Percentiles rank a stretch among this genome's conserved stretches.
These are phyloP conservation scores for Hypoxylon crocopeplum DNA, from an alignment of 495 filamentous ascomycete species.

Conservation along the genomic window DNA sequence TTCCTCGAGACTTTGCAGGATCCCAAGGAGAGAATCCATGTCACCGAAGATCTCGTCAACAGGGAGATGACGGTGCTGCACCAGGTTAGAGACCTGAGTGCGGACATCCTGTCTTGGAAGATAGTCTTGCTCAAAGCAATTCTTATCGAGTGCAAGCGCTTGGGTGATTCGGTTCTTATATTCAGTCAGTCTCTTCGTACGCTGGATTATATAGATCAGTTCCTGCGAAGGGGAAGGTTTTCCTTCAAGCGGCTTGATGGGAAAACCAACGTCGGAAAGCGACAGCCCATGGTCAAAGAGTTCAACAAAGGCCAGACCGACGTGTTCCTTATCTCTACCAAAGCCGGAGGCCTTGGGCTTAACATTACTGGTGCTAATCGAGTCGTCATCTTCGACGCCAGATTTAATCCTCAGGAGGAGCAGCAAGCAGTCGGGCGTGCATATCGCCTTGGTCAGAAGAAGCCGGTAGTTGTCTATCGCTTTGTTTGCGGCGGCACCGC, in stretches of 20 bases:
- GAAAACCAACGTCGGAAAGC: conserved; percentile 52
- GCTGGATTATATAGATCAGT: conserved; percentile 68
- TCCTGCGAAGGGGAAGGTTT: conserved; percentile 54
- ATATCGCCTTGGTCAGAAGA: conserved; percentile 85
- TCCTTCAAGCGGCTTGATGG: conserved; percentile 72
- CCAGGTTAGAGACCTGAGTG: conserved; percentile 37
- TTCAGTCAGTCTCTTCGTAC: conserved; percentile 79
- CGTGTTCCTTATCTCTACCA: conserved; percentile 83
- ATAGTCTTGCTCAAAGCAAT: conserved; percentile 70
- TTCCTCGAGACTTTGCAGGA: conserved; percentile 63
- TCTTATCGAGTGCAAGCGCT: conserved; percentile 62
- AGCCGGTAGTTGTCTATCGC: conserved; percentile 88
- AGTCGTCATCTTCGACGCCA: conserved; percentile 85
- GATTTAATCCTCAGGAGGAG: conserved; percentile 81
- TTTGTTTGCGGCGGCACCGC: conserved; percentile 80
- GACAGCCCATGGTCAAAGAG: conserved; percentile 65
- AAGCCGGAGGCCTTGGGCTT: conserved; percentile 65
- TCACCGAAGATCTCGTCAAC: conserved; percentile 45
- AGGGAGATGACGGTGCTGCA: conserved; percentile 37
- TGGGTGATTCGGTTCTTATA: conserved; percentile 76
- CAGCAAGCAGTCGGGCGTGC: conserved; percentile 89
- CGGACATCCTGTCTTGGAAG: conserved; percentile 65
- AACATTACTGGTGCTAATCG: background rate
- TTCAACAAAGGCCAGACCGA: conserved; percentile 65
- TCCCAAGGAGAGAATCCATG: conserved; percentile 22